A percentile compares a stretch with the other conserved stretches of the same genome.
These are phyloP conservation scores for Acanthamoeba royreba DNA, from an alignment of 208 protist genomes.

Conservation along the genomic window DNA sequence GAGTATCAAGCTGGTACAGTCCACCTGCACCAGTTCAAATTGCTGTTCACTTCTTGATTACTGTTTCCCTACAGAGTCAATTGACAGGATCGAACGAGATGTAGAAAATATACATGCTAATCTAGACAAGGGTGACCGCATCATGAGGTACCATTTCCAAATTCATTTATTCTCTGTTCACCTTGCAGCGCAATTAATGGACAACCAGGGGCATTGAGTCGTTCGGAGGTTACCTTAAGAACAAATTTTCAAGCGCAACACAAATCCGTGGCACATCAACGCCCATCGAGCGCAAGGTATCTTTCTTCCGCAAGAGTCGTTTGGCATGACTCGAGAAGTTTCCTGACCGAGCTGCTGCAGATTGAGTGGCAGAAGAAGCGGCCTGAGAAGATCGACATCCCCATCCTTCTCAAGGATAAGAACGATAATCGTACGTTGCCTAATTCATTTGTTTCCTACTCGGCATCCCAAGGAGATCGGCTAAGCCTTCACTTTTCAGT, in stretches of 20 bases:
- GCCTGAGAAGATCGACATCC: not conserved
- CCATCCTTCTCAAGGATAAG: not conserved
- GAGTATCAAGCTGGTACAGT: not conserved
- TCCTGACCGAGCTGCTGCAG: not conserved
- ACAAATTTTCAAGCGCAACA: not conserved
- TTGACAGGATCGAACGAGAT: not conserved
- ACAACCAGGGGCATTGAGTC: conserved; percentile 9
- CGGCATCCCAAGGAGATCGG: not conserved
- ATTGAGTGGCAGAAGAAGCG: not conserved
- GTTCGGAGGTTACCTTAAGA: not conserved
- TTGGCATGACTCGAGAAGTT: not conserved
- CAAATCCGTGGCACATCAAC: not conserved
- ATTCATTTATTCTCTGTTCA: too few species aligned
- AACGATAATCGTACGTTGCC: not conserved
- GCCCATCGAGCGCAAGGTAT: not conserved
- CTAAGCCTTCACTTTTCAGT: not conserved
- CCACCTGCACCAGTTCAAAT: not conserved
- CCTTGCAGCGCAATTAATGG: too few species aligned
- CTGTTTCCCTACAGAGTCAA: not conserved
- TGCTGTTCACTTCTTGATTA: not conserved
- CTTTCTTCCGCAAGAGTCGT: not conserved
- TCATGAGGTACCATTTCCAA: not conserved
- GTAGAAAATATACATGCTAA: not conserved
- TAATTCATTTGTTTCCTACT: not conserved
- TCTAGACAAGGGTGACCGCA: not conserved